phyloP scores from a whole-genome alignment of 306 rosid species.

The Elaeagnus macrophylla region DNA sequence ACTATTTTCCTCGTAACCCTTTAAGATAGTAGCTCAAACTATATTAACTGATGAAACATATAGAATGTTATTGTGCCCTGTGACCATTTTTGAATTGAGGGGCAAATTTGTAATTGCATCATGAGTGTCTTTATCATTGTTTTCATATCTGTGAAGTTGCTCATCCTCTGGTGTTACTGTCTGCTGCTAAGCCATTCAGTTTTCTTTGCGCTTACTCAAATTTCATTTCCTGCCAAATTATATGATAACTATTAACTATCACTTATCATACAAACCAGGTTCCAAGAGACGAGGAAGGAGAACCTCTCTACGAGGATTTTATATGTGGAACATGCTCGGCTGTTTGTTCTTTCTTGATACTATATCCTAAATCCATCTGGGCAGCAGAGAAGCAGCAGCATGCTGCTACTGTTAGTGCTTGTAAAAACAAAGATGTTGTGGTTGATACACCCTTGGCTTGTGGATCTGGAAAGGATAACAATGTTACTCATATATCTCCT shows the following conservation, averaged over 20 bases:
- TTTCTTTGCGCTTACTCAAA: not conserved
- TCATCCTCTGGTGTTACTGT: not conserved
- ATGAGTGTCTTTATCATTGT: not conserved
- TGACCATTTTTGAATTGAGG: constrained; percentile 1
- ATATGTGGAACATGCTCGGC: constrained; percentile 74
- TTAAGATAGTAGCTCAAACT: not conserved
- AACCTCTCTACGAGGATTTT: constrained; percentile 78
- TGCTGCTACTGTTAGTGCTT: constrained; percentile 23
- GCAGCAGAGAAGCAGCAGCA: constrained; percentile 43
- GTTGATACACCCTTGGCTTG: constrained; percentile 37
- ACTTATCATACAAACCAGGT: constrained; percentile 36
- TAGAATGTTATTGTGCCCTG: not conserved
- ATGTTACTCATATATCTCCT: constrained; percentile 24
- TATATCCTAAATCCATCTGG: constrained; percentile 58
- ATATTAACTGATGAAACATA: not conserved
- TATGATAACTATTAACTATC: constrained; percentile 3
- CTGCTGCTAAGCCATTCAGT: not conserved
- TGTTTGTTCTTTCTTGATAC: constrained; percentile 50
- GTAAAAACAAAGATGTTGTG: constrained; percentile 53
- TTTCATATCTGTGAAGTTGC: not conserved
- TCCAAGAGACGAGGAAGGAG: constrained; percentile 94
- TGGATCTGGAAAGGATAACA: constrained; percentile 34
- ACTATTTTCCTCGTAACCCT: not conserved
- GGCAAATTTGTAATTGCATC: not conserved
- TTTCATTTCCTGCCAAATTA: not conserved